Base-by-base conservation (phyloP, 306 rosid genomes). In the Sindora glabra region DNA sequence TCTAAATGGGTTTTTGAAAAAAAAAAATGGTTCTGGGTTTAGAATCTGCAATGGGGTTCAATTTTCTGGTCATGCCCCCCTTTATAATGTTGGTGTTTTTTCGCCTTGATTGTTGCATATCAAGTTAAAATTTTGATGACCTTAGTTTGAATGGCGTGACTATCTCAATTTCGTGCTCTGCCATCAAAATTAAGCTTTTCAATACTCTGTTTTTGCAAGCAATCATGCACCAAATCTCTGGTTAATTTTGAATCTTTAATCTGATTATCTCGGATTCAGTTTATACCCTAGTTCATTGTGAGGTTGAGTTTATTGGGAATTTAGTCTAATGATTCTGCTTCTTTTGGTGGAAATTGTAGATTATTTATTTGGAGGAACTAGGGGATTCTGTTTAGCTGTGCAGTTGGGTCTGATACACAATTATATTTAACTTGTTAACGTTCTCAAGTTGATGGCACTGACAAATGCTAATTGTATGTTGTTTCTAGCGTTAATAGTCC, bases 21-120 rank as follows among this genome's bases (percentile, higher is more conserved):
- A n/a, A n/a, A n/a, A 36, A 22, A 44, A 9, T 18, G 65, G 48
- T 53, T 57, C 22, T 50, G 8, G 10, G 58, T 48, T 62, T 17
- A 34, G 39, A 34, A 57, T 68, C 69, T 62, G 45, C 64, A 46
- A 37, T 57, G 34, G 57, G 62, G 9, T 57, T 41, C 42, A 65
- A 50, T 51, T 65, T 44, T n/a, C 41, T 49, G 46, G 37, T 15
- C 53, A 21, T 55, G 21, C 34, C 26, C 18, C 14, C 34, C 50
- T 53, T 45, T 47, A 32, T 50, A 17, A n/a, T 45, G 48, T 37
- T 46, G 57, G 42, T 52, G 16, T 44, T 2, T 36, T 67, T 73
- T 53, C 53, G 8, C 19, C 47, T 33, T 37, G 32, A 32, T 64
- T 71, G 38, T 29, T 67, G 47, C 17, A 29, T 23, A 29, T 56